Conservation (phyloP, 164 flowering plant genomes). For the Vitis rotundifolia region DNA sequence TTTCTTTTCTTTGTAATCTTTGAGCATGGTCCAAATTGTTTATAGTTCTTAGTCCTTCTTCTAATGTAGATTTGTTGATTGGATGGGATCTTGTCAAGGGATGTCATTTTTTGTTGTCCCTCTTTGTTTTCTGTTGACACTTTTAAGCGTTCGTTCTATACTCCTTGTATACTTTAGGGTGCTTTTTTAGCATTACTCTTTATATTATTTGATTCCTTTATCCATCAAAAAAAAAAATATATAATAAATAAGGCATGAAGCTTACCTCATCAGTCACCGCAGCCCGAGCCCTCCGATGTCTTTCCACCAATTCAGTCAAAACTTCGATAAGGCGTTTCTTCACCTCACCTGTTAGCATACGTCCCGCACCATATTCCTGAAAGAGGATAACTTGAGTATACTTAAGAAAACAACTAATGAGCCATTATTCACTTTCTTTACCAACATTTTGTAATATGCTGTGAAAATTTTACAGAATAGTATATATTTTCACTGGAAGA, state of each 20-base stretch:
- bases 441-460: not conserved
- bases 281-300: constrained; percentile 82
- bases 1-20: too few species aligned
- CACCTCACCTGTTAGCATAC: constrained; percentile 92
- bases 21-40: too few species aligned
- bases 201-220: too few species aligned
- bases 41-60: too few species aligned
- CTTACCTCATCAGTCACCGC: constrained; percentile 89
- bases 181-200: too few species aligned
- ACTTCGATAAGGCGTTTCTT: constrained; percentile 66
- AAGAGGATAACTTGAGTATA: constrained; percentile 7
- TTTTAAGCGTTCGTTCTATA: too few species aligned
- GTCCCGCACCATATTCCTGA: constrained; percentile 86
- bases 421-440: not conserved
- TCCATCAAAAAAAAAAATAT: too few species aligned
- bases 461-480: not conserved
- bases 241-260: not conserved
- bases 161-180: too few species aligned
- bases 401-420: not conserved
- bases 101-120: too few species aligned
- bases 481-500: not conserved
- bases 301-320: constrained; percentile 77
- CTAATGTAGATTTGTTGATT: too few species aligned
- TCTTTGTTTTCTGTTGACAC: too few species aligned
- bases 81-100: too few species aligned